Evolutionary conservation across 768 basidiomycete species (phyloP).

Genomic region (Trichaptum fuscoviolaceum): DNA sequence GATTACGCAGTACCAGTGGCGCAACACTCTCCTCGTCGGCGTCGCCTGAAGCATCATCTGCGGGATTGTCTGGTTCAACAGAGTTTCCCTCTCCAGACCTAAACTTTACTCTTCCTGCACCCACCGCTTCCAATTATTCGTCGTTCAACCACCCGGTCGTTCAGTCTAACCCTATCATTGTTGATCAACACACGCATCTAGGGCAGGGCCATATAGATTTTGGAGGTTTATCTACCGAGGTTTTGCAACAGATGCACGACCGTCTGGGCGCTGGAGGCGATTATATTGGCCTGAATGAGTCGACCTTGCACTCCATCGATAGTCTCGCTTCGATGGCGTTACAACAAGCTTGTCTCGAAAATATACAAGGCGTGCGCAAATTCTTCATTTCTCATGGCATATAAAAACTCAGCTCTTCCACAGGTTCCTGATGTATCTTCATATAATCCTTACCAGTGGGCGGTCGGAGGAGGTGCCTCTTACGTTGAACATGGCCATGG

Average conservation of each 20-base stretch:
- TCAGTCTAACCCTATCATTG: background rate
- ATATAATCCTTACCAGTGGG: background rate
- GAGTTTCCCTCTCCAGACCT: conserved; percentile 4
- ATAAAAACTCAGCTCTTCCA: background rate
- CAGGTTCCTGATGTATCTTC: background rate
- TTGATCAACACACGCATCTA: background rate
- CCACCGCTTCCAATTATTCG: background rate
- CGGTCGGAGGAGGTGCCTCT: background rate
- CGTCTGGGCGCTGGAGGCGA: background rate
- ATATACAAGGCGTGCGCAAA: background rate
- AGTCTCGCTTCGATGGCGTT: background rate
- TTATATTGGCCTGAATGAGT: background rate
- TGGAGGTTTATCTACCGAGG: background rate
- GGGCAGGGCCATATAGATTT: background rate
- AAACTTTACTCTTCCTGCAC: conserved; percentile 1
- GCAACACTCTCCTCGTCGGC: conserved; percentile 1
- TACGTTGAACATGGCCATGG: background rate
- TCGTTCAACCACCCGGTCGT: background rate
- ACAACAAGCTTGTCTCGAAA: background rate
- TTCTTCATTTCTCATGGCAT: background rate
- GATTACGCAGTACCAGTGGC: conserved; percentile 3
- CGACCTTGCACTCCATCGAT: background rate
- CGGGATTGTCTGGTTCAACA: background rate
- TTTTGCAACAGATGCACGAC: background rate
- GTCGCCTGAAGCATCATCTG: background rate